Evolutionary conservation across 2,329 filamentous ascomycete genomes (phyloP).

Genomic region (Zymoseptoria passerinii): DNA sequence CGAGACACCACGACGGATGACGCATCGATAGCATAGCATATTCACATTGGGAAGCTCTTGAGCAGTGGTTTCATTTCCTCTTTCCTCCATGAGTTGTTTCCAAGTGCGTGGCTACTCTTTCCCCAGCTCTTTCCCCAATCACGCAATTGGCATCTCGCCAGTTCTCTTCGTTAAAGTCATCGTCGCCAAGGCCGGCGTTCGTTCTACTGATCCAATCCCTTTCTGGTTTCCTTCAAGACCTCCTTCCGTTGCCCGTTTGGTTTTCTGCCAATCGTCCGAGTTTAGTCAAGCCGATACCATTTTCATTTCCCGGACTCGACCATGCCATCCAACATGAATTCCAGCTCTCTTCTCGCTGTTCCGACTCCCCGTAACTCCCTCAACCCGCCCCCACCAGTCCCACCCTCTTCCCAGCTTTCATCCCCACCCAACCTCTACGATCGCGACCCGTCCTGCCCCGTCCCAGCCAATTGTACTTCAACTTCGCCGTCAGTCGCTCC

Average conservation of each 20-base stretch:
- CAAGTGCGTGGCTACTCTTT: not conserved
- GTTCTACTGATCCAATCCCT: not conserved
- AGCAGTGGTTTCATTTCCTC: too few relatives aligned
- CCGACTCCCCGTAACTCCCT: not conserved
- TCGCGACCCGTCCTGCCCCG: conserved; percentile 83
- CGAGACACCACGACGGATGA: not conserved
- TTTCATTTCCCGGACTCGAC: too few relatives aligned
- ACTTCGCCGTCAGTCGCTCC: conserved; percentile 70
- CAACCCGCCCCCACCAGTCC: conserved; percentile 23
- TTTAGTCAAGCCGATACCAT: too few relatives aligned
- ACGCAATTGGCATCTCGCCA: not conserved
- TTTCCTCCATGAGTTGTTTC: not conserved
- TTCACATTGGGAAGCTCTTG: not conserved
- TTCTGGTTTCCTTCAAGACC: not conserved
- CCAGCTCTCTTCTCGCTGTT: not conserved
- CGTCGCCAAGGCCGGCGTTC: not conserved
- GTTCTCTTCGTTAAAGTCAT: not conserved
- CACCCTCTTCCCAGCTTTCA: conserved; percentile 34
- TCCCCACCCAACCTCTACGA: conserved; percentile 78
- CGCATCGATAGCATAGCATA: not conserved
- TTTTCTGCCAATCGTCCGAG: too few relatives aligned
- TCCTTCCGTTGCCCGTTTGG: not conserved
- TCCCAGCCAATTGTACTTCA: conserved; percentile 96
- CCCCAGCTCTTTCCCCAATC: not conserved
- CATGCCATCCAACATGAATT: not conserved